Conservation (phyloP, 257 asterid species). For the Primulina tabacum region DNA sequence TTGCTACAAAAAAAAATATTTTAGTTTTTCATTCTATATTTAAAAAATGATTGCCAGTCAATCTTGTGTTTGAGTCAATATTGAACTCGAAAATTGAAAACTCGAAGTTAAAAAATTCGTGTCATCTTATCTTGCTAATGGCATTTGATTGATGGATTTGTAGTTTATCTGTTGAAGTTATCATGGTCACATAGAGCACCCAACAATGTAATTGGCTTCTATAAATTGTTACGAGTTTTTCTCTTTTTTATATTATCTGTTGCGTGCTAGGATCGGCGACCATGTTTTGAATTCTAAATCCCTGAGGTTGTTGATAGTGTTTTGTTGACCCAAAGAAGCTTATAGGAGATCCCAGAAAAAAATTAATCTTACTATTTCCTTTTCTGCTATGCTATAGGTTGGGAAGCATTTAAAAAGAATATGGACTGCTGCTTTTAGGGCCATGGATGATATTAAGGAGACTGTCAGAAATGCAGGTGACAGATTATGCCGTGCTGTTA, state of each 20-base stretch:
- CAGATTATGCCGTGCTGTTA: slow-evolving; percentile 83
- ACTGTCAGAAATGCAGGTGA: slow-evolving; percentile 96
- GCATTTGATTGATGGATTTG: neutral
- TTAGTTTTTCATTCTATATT: too few species aligned
- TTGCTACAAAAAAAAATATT: too few species aligned
- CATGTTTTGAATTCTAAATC: slow-evolving; percentile 2
- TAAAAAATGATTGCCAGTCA: too few species aligned
- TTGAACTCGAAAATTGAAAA: neutral
- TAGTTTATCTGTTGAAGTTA: neutral
- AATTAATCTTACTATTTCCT: slow-evolving; percentile 1
- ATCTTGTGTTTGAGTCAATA: neutral
- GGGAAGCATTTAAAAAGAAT: slow-evolving; percentile 75
- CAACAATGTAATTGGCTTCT: slow-evolving; percentile 12
- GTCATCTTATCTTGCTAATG: slow-evolving; percentile 6
- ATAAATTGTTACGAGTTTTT: slow-evolving; percentile 12
- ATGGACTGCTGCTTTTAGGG: slow-evolving; percentile 93
- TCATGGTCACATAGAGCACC: slow-evolving; percentile 13
- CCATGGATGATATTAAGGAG: slow-evolving; percentile 98
- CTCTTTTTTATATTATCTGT: slow-evolving; percentile 5
- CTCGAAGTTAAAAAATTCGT: neutral
- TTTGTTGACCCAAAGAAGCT: slow-evolving; percentile 14
- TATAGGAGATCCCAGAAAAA: neutral
- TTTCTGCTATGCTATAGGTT: slow-evolving; percentile 46
- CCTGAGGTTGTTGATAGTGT: slow-evolving; percentile 1
- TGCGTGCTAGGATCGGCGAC: neutral